These are phyloP conservation scores for Pseudocercospora macadamiae DNA, from an alignment of 2,329 filamentous ascomycete species.

Conservation along the genomic window DNA sequence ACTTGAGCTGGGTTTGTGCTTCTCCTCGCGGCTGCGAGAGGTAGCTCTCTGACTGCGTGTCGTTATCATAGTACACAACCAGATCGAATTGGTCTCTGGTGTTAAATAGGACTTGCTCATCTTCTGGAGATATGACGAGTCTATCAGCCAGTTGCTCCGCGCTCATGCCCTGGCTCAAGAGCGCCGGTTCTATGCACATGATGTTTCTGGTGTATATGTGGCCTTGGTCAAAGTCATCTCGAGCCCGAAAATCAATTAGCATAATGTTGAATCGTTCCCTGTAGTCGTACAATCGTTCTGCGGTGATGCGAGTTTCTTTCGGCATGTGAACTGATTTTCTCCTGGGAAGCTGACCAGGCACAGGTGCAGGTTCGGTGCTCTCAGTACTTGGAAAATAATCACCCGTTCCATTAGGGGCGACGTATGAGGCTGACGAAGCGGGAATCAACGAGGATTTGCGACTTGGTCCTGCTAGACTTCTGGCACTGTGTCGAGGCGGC, in stretches of 20 bases:
- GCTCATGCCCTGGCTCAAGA: slow-evolving; percentile 68
- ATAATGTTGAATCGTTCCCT: slow-evolving; percentile 71
- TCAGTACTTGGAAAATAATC: slow-evolving; percentile 47
- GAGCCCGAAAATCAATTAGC: slow-evolving; percentile 80
- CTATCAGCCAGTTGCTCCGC: slow-evolving; percentile 68
- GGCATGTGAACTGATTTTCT: slow-evolving; percentile 53
- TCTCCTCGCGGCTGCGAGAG: slow-evolving; percentile 50
- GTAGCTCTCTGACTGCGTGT: slow-evolving; percentile 62
- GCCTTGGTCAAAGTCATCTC: slow-evolving; percentile 81
- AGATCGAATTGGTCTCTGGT: slow-evolving; percentile 77
- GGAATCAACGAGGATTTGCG: slow-evolving; percentile 56
- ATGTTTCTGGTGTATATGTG: slow-evolving; percentile 83
- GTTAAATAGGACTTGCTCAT: slow-evolving; percentile 76
- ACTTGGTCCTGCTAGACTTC: slow-evolving; percentile 61
- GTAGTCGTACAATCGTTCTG: slow-evolving; percentile 71
- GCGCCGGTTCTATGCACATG: slow-evolving; percentile 87
- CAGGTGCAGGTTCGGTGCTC: slow-evolving; percentile 15
- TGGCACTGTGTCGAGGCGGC: slow-evolving; percentile 66
- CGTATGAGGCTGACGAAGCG: slow-evolving; percentile 38
- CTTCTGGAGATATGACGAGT: slow-evolving; percentile 69
- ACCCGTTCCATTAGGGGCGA: slow-evolving; percentile 43
- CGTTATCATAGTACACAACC: slow-evolving; percentile 87
- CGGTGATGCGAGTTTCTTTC: slow-evolving; percentile 65
- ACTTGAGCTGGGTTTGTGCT: slow-evolving; percentile 60
- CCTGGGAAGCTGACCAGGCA: slow-evolving; percentile 31